phyloP scores from a whole-genome alignment of 176 grass and related monocot genomes.

The Pharus latifolius region DNA sequence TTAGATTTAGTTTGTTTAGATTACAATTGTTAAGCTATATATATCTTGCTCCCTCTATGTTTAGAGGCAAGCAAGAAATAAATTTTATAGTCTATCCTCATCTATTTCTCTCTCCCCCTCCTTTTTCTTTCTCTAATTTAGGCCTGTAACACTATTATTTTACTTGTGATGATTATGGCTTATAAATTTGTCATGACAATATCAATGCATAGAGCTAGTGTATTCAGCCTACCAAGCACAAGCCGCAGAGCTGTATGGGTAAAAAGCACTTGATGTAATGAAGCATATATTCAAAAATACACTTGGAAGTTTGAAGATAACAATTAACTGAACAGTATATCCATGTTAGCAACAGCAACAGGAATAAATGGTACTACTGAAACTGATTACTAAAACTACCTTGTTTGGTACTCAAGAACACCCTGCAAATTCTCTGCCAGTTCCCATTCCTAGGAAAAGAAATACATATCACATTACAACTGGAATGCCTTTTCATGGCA shows the following conservation, averaged over 20 bases:
- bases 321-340: background rate
- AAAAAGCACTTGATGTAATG: background rate
- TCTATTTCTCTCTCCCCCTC: no score
- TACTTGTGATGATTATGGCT: background rate
- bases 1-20: no score
- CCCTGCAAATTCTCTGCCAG: constrained; percentile 89
- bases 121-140: no score
- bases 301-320: background rate
- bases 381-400: constrained; percentile 24
- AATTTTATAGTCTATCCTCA: no score
- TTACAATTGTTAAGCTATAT: no score
- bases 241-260: background rate
- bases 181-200: background rate
- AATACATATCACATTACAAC: constrained; percentile 15
- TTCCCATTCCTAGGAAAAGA: constrained; percentile 86
- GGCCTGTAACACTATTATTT: background rate
- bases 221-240: constrained; percentile 1
- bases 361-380: background rate
- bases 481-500: background rate
- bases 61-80: no score
- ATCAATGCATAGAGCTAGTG: background rate
- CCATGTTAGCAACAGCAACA: background rate
- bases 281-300: background rate
- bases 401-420: constrained; percentile 94
- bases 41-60: no score